phyloP scores from a whole-genome alignment of 768 basidiomycete genomes.

The Suillus subluteus region DNA sequence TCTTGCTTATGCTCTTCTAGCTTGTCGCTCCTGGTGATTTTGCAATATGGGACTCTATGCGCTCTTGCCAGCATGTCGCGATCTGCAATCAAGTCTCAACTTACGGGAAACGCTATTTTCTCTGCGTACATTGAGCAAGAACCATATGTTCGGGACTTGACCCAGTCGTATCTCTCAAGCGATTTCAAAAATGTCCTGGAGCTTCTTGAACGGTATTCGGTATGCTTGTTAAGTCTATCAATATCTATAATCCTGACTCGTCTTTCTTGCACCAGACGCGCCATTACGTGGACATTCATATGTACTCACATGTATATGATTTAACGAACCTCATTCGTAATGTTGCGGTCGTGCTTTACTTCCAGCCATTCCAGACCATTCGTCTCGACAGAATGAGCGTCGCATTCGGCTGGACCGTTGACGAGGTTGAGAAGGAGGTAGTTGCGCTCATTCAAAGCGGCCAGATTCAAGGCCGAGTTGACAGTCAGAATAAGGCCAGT shows the following conservation, averaged over 20 bases:
- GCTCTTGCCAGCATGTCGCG: slow-evolving; percentile 80
- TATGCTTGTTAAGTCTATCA: slow-evolving; percentile 32
- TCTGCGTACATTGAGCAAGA: slow-evolving; percentile 83
- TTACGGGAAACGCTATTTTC: slow-evolving; percentile 73
- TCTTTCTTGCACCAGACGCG: slow-evolving; percentile 55
- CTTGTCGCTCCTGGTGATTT: slow-evolving; percentile 83
- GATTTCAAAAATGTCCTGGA: slow-evolving; percentile 85
- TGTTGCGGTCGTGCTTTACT: slow-evolving; percentile 83
- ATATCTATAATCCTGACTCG: neutral
- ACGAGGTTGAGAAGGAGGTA: slow-evolving; percentile 72
- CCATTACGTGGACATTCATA: slow-evolving; percentile 78
- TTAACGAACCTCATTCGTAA: slow-evolving; percentile 74
- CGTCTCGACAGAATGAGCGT: slow-evolving; percentile 80
- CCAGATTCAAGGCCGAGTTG: slow-evolving; percentile 80
- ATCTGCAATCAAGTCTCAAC: slow-evolving; percentile 64
- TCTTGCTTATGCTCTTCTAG: slow-evolving; percentile 38
- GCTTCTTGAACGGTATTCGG: slow-evolving; percentile 72
- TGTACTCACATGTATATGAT: slow-evolving; percentile 65
- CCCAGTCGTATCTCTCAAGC: slow-evolving; percentile 85
- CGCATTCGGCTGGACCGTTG: slow-evolving; percentile 83
- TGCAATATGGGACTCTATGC: slow-evolving; percentile 83
- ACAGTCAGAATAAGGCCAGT: slow-evolving; percentile 84
- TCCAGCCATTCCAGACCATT: slow-evolving; percentile 88
- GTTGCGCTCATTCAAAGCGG: slow-evolving; percentile 79
- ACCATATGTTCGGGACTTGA: slow-evolving; percentile 82